Conservation (phyloP, 495 filamentous ascomycete species). For the Tuber borchii region DNA sequence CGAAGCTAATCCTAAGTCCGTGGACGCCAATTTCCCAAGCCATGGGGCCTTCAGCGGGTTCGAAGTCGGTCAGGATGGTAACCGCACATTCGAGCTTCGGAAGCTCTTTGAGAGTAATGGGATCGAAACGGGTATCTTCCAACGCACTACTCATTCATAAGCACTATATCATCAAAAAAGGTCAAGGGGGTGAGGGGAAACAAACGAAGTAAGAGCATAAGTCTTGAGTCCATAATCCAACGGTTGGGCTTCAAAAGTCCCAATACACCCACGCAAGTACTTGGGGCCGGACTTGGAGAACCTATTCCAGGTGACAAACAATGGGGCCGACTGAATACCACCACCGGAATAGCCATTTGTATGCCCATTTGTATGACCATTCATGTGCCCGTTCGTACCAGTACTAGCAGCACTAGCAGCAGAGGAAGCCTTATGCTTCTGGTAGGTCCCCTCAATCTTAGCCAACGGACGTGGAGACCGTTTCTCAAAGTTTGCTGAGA, state of each 20-base stretch:
- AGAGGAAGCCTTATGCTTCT: constrained; percentile 26
- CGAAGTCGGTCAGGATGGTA: constrained; percentile 71
- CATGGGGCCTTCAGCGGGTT: constrained; percentile 62
- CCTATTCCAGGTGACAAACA: constrained; percentile 96
- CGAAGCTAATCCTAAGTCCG: constrained; percentile 71
- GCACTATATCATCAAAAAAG: neutral
- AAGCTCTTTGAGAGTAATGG: constrained; percentile 63
- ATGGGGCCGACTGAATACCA: constrained; percentile 49
- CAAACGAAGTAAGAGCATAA: constrained; percentile 80
- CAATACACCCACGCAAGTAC: constrained; percentile 87
- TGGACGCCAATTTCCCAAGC: constrained; percentile 84
- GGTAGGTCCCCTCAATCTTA: constrained; percentile 64
- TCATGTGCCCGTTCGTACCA: constrained; percentile 3
- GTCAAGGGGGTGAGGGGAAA: constrained; percentile 20
- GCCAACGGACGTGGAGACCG: constrained; percentile 54
- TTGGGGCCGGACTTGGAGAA: constrained; percentile 52
- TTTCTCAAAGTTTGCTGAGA: constrained; percentile 59
- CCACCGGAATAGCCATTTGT: constrained; percentile 7
- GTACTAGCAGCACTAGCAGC: no score
- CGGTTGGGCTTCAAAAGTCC: constrained; percentile 79
- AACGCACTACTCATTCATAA: constrained; percentile 55
- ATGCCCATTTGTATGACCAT: constrained; percentile 7
- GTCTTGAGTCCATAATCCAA: constrained; percentile 64
- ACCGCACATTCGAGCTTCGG: constrained; percentile 61
- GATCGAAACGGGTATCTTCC: constrained; percentile 76